phyloP scores from a whole-genome alignment of 2,329 filamentous ascomycete species.

The Xylariaceae sp. region DNA sequence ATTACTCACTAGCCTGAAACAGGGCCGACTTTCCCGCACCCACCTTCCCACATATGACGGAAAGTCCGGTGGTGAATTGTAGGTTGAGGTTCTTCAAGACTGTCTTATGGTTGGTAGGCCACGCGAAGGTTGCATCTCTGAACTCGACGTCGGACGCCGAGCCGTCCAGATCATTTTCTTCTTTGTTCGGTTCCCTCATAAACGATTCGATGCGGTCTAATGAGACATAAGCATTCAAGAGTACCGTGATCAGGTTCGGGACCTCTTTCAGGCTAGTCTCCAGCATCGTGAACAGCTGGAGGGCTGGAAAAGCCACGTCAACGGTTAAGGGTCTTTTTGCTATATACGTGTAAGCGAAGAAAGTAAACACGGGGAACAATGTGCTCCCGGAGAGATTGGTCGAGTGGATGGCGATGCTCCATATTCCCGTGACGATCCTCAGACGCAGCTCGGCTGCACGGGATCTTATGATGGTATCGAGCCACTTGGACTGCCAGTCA shows the following conservation, averaged over 20 bases:
- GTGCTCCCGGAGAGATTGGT: constrained; percentile 67
- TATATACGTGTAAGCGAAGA: constrained; percentile 73
- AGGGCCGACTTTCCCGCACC: constrained; percentile 58
- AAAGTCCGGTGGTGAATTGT: constrained; percentile 45
- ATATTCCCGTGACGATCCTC: constrained; percentile 58
- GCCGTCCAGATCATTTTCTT: constrained; percentile 40
- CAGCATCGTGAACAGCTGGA: constrained; percentile 73
- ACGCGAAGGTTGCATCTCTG: constrained; percentile 65
- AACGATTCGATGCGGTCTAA: constrained; percentile 77
- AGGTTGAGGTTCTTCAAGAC: constrained; percentile 45
- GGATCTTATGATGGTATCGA: constrained; percentile 61
- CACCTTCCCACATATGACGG: constrained; percentile 53
- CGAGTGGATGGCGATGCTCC: constrained; percentile 57
- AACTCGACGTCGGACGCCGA: constrained; percentile 45
- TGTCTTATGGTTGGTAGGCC: constrained; percentile 61
- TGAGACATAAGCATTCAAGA: constrained; percentile 78
- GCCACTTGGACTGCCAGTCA: constrained; percentile 74
- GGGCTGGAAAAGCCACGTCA: constrained; percentile 79
- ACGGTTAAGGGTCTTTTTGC: constrained; percentile 64
- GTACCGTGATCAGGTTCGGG: constrained; percentile 66
- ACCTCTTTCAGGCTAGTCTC: constrained; percentile 68
- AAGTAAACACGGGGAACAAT: constrained; percentile 72
- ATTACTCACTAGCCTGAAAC: constrained; percentile 41
- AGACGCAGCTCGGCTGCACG: constrained; percentile 62
- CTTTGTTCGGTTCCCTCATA: constrained; percentile 79